A percentile compares a stretch with the other conserved stretches of the same genome.
Evolutionary conservation across 257 asterid species (phyloP).

Genomic region (Catharanthus roseus): DNA sequence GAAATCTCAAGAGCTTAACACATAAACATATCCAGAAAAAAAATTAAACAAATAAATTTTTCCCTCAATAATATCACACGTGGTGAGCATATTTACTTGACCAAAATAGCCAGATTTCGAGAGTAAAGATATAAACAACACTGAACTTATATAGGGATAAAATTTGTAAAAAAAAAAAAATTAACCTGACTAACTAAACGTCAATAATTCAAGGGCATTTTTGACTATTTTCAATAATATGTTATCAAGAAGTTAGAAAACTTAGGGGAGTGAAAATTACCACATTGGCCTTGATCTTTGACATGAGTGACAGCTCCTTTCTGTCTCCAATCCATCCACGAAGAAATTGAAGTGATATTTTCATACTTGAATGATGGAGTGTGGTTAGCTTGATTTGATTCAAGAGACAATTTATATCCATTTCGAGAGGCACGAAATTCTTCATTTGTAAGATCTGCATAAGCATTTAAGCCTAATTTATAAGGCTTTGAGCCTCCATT

Average conservation of each 20-base stretch:
- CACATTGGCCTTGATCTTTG: slow-evolving; percentile 13
- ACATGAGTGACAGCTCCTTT: neutral
- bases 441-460: neutral
- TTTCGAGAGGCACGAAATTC: neutral
- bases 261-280: neutral
- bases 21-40: too few species aligned
- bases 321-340: slow-evolving; percentile 1
- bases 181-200: too few species aligned
- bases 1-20: too few species aligned
- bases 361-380: slow-evolving; percentile 4
- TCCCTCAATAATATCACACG: too few species aligned
- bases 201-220: neutral
- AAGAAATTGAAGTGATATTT: neutral
- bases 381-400: too few species aligned
- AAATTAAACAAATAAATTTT: too few species aligned
- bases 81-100: too few species aligned
- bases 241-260: neutral
- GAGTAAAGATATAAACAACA: too few species aligned
- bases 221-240: too few species aligned
- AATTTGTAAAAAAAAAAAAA: too few species aligned
- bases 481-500: neutral
- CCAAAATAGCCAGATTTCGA: too few species aligned
- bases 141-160: too few species aligned
- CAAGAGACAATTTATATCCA: neutral
- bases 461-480: slow-evolving; percentile 1